Base-by-base conservation (phyloP, 169 alveolate species). In the Eimeria necatrix region DNA sequence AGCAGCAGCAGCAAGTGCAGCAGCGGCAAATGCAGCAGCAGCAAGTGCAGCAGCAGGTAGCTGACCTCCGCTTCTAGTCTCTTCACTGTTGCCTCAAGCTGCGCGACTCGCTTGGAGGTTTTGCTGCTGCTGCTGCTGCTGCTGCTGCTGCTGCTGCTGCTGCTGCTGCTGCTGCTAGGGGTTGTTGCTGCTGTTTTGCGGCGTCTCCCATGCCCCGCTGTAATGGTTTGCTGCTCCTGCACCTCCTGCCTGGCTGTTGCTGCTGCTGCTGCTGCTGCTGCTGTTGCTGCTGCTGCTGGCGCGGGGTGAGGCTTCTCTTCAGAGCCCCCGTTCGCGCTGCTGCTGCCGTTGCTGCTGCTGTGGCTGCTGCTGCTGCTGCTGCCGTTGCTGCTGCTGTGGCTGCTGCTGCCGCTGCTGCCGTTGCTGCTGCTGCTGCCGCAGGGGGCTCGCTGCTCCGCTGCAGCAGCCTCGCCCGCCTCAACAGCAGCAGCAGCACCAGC, bases 1-100 rank as follows among this genome's bases (percentile, higher is more conserved):
- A n/a, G n/a, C 64, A 56, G 10, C 78, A 68, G 10, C n/a, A 68
- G 41, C 20, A 68, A 68, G 10, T 10, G 78, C 12, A 68, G 41
- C 78, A 68, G 78, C 46, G 24, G 32, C 46, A 68, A 20, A 9
- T 10, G 78, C 78, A 68, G 78, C 78, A 68, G 78, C 41, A 68
- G 78, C 78, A 68, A 68, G 41, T 6, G 78, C 78, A 14, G 78
- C 78, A 68, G 20, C 53, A 73, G 56, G 14, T 9, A 32, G 56
- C 76, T 14, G 14, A 64, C 14, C 41, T 64, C 76, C 26, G 8
- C 76, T 64, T 64, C 76, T n/a, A 56, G 64, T 9, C 64, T 8
- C 64, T 56, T 56, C 20, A 56, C 64, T 56, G 64, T 56, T 14
- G 64, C 64, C 64, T 56, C 64, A 14, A 56, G 64, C 64, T 56